A percentile compares a stretch with the other conserved stretches of the same genome.
Conservation (phyloP, 257 asterid genomes). For the Linaria vulgaris region DNA sequence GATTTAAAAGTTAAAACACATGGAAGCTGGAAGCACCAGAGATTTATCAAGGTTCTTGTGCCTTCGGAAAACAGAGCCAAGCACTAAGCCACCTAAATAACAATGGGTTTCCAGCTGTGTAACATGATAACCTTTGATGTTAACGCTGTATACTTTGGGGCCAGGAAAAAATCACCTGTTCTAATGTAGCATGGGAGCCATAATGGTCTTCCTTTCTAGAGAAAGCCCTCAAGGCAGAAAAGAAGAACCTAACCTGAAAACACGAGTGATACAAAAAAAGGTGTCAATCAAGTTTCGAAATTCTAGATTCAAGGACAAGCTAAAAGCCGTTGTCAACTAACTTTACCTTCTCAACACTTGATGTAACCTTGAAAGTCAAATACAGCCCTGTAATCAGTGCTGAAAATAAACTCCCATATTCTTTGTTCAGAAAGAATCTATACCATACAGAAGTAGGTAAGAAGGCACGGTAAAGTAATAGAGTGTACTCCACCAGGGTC, state of each 20-base stretch:
- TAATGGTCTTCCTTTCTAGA: constrained; percentile 62
- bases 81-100: neutral
- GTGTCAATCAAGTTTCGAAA: neutral
- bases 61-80: neutral
- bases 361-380: constrained; percentile 78
- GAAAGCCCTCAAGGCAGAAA: constrained; percentile 62
- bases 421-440: constrained; percentile 82
- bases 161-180: constrained; percentile 49
- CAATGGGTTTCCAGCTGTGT: neutral
- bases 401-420: constrained; percentile 81
- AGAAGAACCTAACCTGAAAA: constrained; percentile 59
- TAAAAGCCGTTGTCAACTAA: neutral
- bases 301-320: constrained; percentile 17
- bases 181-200: constrained; percentile 70
- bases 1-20: neutral
- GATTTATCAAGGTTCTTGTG: constrained; percentile 1
- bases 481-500: constrained; percentile 69
- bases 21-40: neutral
- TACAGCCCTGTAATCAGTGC: constrained; percentile 74
- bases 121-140: neutral
- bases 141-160: neutral
- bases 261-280: constrained; percentile 4
- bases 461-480: constrained; percentile 74
- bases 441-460: constrained; percentile 89
- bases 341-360: constrained; percentile 71